These are phyloP conservation scores for Sodiomyces alkalinus DNA, from an alignment of 2,329 filamentous ascomycete species.

Conservation along the genomic window DNA sequence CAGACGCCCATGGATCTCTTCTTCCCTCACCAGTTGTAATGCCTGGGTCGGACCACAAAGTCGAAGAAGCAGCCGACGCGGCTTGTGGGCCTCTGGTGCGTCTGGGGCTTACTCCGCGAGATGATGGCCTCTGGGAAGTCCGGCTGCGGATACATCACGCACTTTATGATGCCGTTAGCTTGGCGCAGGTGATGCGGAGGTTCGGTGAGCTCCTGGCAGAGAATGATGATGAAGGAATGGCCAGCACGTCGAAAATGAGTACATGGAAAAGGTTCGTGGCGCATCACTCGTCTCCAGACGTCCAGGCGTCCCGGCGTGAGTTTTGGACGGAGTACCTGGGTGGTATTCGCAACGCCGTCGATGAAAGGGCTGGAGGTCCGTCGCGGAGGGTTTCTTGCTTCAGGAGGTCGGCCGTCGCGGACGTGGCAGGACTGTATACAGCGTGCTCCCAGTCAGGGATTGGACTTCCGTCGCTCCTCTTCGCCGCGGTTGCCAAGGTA, in stretches of 20 bases:
- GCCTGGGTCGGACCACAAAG: no score
- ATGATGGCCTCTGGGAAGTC: constrained; percentile 15
- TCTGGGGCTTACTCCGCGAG: constrained; percentile 1
- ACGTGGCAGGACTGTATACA: constrained; percentile 23
- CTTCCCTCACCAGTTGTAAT: no score
- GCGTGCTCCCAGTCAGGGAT: constrained; percentile 28
- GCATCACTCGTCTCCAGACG: constrained; percentile 2
- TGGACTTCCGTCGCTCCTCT: constrained; percentile 58
- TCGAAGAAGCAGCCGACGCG: background rate
- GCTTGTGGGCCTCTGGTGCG: constrained; percentile 5
- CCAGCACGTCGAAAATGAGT: constrained; percentile 3
- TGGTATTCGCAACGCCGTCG: no score
- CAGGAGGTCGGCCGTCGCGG: constrained; percentile 27
- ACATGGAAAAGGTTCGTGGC: constrained; percentile 14
- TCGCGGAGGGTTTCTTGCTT: constrained; percentile 23
- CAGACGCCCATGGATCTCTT: constrained; percentile 10
- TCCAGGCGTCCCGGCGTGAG: constrained; percentile 8
- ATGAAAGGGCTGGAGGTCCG: no score
- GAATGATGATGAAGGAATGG: constrained; percentile 1
- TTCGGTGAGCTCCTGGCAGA: constrained; percentile 12
- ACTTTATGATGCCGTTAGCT: constrained; percentile 73
- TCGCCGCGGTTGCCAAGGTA: constrained; percentile 50
- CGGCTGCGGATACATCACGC: constrained; percentile 65
- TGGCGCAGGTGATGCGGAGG: constrained; percentile 44
- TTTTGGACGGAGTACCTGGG: constrained; percentile 31